Evolutionary conservation across 164 flowering plant species (phyloP), one percentile per base, ranked within the genome.

Genomic region (Macadamia integrifolia): DNA sequence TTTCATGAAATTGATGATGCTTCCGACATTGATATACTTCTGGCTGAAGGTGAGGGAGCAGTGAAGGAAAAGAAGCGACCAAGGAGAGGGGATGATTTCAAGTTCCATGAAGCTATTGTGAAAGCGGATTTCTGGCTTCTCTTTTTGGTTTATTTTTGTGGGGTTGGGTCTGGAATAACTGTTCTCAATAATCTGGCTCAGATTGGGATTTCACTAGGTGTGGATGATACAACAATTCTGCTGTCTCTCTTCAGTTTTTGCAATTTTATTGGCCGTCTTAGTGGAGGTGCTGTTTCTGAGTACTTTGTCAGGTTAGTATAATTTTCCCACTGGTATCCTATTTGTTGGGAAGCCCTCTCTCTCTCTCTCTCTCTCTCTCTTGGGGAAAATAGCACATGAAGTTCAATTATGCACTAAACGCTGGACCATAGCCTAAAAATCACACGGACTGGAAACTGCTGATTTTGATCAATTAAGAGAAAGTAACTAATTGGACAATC

Each of bases 81-180:
- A 6, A 83, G 74, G 69, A 79, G 97, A 67, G 98, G 97, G 56
- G 97, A 94, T 67, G 93, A 94, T 75, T 92, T 92, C 66, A 82
- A 57, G 29, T 87, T 92, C 48, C 74, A 69, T 43, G 87, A 92
- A 79, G 97, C 94, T 65, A 43, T 85, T 13, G 61, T 87, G 28
- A 92, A 92, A 77, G 97, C 96, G 64, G 98, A 94, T 77, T 94
- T 94, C 83, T 94, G 98, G 98, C 95, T 92, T 75, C 78, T 93
- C 14, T 92, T 89, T 85, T 42, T 87, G 60, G 93, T 84, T 6
- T 87, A 85, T 82, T 90, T 94, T 75, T 64, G 83, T 46, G 97
- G 98, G 2, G 93, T 88, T 69, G 98, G 97, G 46, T 76, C 98
- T 56, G 97, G 97, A n/a, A 88, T 94, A 1, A 90, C 97, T 42